A percentile compares a stretch with the other conserved stretches of the same genome.
phyloP scores from a whole-genome alignment of 2,329 filamentous ascomycete genomes.

The Microdochium paspali region DNA sequence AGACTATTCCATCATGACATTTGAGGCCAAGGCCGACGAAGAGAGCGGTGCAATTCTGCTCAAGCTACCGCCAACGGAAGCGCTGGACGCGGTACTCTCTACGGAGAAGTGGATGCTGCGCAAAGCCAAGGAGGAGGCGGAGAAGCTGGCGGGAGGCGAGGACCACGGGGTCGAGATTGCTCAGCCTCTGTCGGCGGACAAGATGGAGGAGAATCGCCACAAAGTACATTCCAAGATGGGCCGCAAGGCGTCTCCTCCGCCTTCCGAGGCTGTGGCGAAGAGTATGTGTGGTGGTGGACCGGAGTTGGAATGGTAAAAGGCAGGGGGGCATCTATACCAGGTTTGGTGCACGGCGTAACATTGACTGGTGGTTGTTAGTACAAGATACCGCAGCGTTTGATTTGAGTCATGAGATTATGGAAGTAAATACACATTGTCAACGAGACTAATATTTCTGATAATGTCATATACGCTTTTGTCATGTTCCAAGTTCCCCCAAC shows the following conservation, averaged over 20 bases:
- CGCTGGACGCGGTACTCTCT: conserved; percentile 70
- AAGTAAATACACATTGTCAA: background rate
- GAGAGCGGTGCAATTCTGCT: conserved; percentile 72
- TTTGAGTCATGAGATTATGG: background rate
- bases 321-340: background rate
- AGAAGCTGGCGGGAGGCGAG: background rate
- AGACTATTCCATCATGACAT: conserved; percentile 71
- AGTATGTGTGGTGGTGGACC: background rate
- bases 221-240: background rate
- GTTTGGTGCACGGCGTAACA: background rate
- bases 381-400: background rate
- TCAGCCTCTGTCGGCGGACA: background rate
- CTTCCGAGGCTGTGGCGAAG: background rate
- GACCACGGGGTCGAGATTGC: background rate
- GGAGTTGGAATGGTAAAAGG: background rate
- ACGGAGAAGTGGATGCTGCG: conserved; percentile 72
- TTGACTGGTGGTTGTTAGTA: background rate
- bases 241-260: background rate
- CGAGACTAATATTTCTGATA: background rate
- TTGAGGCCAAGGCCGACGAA: conserved; percentile 60
- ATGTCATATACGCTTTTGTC: background rate
- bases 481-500: background rate
- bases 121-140: conserved; percentile 47
- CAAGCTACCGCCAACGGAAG: conserved; percentile 69
- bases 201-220: background rate